phyloP scores from a whole-genome alignment of 208 protist genomes.

The Perkinsela sp. region DNA sequence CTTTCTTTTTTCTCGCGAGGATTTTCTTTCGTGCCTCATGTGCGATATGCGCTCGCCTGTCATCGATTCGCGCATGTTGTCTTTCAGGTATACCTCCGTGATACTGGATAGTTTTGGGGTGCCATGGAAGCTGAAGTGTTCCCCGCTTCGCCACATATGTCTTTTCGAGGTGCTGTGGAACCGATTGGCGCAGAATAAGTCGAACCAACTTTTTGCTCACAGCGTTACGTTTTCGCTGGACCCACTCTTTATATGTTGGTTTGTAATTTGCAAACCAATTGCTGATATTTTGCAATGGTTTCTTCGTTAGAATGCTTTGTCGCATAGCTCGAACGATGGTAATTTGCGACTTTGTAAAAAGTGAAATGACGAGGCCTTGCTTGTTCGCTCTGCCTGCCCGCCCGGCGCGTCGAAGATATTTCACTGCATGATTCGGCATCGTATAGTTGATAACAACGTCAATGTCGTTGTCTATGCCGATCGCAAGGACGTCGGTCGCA shows the following conservation, averaged over 20 bases:
- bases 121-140: constrained; percentile 5
- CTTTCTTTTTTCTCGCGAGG: neutral
- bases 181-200: constrained; percentile 37
- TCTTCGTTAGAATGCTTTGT: constrained; percentile 13
- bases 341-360: constrained; percentile 34
- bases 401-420: constrained; percentile 29
- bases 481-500: constrained; percentile 50
- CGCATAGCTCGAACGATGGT: constrained; percentile 28
- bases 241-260: constrained; percentile 42
- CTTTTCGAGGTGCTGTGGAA: constrained; percentile 33
- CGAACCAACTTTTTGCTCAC: constrained; percentile 35
- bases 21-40: neutral
- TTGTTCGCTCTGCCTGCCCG: constrained; percentile 38
- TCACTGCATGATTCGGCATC: constrained; percentile 34
- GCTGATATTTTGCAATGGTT: constrained; percentile 26
- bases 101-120: neutral
- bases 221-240: constrained; percentile 31
- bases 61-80: neutral
- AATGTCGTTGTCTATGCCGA: constrained; percentile 45
- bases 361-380: constrained; percentile 20
- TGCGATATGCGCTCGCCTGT: neutral
- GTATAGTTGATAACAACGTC: constrained; percentile 53
- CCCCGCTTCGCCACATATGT: constrained; percentile 47
- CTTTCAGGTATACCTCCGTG: neutral
- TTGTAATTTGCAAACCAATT: constrained; percentile 22